phyloP scores from a whole-genome alignment of 768 basidiomycete species.

The Bullera alba region DNA sequence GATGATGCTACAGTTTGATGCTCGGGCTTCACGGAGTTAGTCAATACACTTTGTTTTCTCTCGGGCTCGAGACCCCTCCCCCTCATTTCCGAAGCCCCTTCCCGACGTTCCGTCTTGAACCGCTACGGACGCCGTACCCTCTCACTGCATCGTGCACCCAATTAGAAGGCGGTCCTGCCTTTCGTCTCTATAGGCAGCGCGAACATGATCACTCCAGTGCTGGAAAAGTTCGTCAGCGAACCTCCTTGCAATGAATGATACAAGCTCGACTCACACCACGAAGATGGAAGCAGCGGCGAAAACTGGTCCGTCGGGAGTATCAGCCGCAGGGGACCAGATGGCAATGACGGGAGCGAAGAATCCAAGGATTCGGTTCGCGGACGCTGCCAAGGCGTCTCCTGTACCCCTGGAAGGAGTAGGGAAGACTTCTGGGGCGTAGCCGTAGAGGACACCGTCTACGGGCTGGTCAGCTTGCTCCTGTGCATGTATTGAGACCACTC shows the following conservation, averaged over 20 bases:
- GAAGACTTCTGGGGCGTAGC: conserved; percentile 58
- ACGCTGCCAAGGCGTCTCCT: conserved; percentile 52
- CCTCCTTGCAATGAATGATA: not conserved
- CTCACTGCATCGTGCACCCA: not conserved
- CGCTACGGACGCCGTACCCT: not conserved
- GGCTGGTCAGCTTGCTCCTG: not conserved
- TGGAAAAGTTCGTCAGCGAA: not conserved
- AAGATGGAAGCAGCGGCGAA: conserved; percentile 12
- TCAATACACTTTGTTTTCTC: too few species aligned
- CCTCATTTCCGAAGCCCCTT: too few species aligned
- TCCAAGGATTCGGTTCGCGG: conserved; percentile 60
- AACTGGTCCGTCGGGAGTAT: conserved; percentile 12
- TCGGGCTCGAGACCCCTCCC: too few species aligned
- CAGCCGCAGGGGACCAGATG: conserved; percentile 47
- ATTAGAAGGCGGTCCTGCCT: conserved; percentile 7
- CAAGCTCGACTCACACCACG: conserved; percentile 3
- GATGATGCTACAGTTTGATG: too few species aligned
- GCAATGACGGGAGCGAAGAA: conserved; percentile 65
- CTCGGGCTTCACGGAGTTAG: too few species aligned
- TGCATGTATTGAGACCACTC: conserved; percentile 1
- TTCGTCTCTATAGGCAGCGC: conserved; percentile 13
- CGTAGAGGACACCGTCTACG: conserved; percentile 52
- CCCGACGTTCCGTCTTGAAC: too few species aligned
- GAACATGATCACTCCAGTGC: conserved; percentile 12
- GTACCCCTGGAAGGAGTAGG: conserved; percentile 56